Conservation (phyloP, 345 rosid genomes). For the Cardiospermum halicacabum region DNA sequence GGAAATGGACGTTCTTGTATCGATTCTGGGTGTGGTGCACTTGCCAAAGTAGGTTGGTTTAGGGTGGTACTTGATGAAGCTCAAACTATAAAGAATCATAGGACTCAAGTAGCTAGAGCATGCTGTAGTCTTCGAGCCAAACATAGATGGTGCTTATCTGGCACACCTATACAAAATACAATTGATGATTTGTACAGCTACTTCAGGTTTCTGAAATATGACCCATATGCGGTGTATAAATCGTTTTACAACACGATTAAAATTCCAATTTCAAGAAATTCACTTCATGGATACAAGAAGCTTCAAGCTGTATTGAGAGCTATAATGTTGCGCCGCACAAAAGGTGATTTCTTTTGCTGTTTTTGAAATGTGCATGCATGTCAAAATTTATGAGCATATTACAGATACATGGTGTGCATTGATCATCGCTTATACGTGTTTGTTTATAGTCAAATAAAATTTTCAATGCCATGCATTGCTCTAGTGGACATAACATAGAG, state of each 20-base stretch:
- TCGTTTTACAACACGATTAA: constrained; percentile 60
- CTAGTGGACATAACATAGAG: not conserved
- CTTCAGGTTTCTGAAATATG: constrained; percentile 88
- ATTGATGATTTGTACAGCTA: constrained; percentile 94
- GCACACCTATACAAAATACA: constrained; percentile 93
- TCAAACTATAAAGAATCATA: constrained; percentile 95
- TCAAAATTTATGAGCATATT: not conserved
- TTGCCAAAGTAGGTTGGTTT: constrained; percentile 77
- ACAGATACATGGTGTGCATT: not conserved
- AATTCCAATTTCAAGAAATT: constrained; percentile 64
- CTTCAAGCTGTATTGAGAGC: constrained; percentile 84
- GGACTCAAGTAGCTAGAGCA: constrained; percentile 97
- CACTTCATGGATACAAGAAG: constrained; percentile 81
- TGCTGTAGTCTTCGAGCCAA: constrained; percentile 95
- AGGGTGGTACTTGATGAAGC: constrained; percentile 97
- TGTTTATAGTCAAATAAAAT: not conserved
- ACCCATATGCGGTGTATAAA: constrained; percentile 70
- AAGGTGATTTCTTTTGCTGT: constrained; percentile 47
- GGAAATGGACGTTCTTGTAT: constrained; percentile 43
- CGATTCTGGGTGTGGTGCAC: constrained; percentile 64
- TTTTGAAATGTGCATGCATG: not conserved
- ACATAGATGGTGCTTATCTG: constrained; percentile 97
- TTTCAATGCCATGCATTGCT: not conserved
- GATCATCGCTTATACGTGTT: not conserved
- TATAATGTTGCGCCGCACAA: constrained; percentile 95